A percentile compares a stretch with the other conserved stretches of the same genome.
phyloP scores from a whole-genome alignment of 148 eudicot species.

The Rhododendron williamsianum region DNA sequence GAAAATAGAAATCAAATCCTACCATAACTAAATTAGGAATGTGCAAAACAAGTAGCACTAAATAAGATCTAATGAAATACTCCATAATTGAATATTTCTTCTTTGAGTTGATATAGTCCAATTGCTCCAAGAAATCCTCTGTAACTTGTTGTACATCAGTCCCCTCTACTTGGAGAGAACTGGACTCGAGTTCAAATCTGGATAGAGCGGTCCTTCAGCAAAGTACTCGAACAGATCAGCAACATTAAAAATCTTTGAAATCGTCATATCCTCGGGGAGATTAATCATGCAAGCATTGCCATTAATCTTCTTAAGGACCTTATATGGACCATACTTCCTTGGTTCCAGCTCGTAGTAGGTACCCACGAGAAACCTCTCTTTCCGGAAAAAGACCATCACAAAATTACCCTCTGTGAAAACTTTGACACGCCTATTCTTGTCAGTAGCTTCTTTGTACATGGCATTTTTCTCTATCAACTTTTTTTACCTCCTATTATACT shows the following conservation, averaged over 20 bases:
- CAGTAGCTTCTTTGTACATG: not conserved
- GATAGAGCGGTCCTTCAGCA: not conserved
- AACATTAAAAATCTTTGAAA: not conserved
- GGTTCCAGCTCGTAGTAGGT: not conserved
- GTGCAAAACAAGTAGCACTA: not conserved
- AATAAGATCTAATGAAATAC: not conserved
- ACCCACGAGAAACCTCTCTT: not conserved
- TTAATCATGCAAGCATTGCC: not conserved
- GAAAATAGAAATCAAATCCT: too few species aligned
- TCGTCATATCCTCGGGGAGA: not conserved
- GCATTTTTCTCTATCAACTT: not conserved
- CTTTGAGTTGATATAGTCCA: not conserved
- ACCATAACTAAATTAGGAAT: too few species aligned
- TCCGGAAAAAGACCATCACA: not conserved
- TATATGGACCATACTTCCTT: not conserved
- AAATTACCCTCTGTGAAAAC: not conserved
- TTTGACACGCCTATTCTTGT: not conserved
- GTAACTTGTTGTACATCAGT: not conserved
- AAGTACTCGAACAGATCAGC: not conserved
- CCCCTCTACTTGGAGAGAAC: not conserved
- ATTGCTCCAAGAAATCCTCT: not conserved
- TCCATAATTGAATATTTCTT: too few species aligned
- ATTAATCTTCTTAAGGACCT: not conserved
- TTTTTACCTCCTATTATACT: not conserved
- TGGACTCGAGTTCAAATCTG: not conserved